Evolutionary conservation across 768 basidiomycete species (phyloP).

Genomic region (Gloeophyllum trabeum): DNA sequence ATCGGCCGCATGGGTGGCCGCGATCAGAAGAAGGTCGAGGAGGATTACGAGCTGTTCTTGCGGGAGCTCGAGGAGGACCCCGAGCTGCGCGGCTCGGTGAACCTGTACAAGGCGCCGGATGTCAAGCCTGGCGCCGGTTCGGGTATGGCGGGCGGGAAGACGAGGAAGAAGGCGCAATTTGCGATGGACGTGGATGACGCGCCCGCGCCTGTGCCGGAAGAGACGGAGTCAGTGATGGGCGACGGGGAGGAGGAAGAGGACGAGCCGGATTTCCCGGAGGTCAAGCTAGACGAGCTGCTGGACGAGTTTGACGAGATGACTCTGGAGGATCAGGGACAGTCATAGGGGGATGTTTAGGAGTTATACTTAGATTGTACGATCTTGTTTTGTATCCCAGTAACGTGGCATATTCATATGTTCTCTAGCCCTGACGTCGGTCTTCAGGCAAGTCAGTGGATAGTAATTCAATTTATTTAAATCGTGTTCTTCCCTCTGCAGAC

Average conservation of each 20-base stretch:
- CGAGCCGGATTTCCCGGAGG: conserved; percentile 83
- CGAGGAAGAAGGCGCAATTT: conserved; percentile 33
- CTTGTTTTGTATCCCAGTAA: too few relatives aligned
- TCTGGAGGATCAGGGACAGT: conserved; percentile 32
- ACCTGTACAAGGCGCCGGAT: conserved; percentile 68
- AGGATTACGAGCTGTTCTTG: conserved; percentile 95
- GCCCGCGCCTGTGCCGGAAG: conserved; percentile 17
- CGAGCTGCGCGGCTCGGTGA: conserved; percentile 78
- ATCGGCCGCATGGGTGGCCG: conserved; percentile 84
- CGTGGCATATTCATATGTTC: too few relatives aligned
- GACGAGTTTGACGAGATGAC: conserved; percentile 92
- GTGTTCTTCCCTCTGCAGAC: too few relatives aligned
- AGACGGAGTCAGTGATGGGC: conserved; percentile 15
- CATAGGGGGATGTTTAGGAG: conserved; percentile 1
- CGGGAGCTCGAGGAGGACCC: conserved; percentile 91
- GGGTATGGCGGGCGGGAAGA: conserved; percentile 23
- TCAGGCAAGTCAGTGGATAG: too few relatives aligned
- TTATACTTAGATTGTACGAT: too few relatives aligned
- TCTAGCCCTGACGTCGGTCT: too few relatives aligned
- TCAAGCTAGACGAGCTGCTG: conserved; percentile 75
- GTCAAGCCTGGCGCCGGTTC: conserved; percentile 39
- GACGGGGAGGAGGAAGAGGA: conserved; percentile 43
- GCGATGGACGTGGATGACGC: conserved; percentile 62
- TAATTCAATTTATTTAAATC: too few relatives aligned
- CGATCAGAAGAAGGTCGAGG: conserved; percentile 87